Evolutionary conservation across 805 yeast genomes (phyloP), one percentile per base, ranked within the genome.

Genomic region (Candida argentea): DNA sequence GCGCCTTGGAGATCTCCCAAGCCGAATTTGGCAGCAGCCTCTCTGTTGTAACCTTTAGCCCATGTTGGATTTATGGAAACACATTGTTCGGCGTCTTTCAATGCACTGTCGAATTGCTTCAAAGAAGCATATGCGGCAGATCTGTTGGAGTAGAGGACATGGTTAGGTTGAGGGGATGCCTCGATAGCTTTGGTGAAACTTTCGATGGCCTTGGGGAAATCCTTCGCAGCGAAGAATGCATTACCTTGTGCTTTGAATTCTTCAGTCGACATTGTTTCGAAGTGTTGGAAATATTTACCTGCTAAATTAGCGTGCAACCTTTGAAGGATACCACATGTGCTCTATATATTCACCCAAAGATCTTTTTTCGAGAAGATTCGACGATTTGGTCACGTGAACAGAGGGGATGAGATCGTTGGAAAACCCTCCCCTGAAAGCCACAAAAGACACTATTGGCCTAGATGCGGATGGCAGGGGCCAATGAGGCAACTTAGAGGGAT

Each of bases 1-100:
- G 97, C 91, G 14, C 72, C 81, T 17, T 81, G 86, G 27, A 77
- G 67, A 35, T 82, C 70, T 11, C 85, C 85, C 35, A 81, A 61
- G n/a, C 98, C 98, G 45, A 67, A 78, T 27, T 78, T 73, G 18
- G 98, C 98, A 39, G 96, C 87, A 34, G 84, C 99, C 20, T 81
- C 80, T 57, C 99, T 77, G 47, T 76, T 81, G 65, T 81, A 83
- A 26, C 97, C 98, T 58, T 91, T 91, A 14, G 95, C 86, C 97
- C 97, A 91, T 2, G 78, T 40, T 10, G 86, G 77, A 39, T 82
- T 84, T 57, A 86, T 75, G 44, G 72, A 68, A 30, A 81, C 76
- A 58, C 95, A 81, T 47, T 80, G 73, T 34, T 82, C 58, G 11
- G 97, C 98, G 54, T 91, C 98, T 25, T 65, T 61, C 35, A 85